Base-by-base conservation (phyloP, 140 eudicot species). In the Senecio squalidus region DNA sequence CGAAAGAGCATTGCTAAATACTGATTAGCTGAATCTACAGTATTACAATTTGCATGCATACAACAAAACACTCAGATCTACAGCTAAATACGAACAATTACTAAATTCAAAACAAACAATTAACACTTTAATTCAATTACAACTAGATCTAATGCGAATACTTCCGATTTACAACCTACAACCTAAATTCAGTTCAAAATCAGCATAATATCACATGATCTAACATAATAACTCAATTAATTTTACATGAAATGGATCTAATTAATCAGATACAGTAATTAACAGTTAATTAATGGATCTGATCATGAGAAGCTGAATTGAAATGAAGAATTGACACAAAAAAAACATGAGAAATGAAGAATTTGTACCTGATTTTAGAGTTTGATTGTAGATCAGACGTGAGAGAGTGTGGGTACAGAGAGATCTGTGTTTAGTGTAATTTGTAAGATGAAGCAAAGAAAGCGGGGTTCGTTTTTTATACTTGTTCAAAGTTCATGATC, bases 11-110 rank as follows among this genome's bases (percentile, higher is more conserved):
- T 23, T 38, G 4, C 34, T 5, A 29, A 9, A 31, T 16, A 4
- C 24, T 51, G 10, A 11, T 4, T 5, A 38, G 29, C 61, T 36
- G 24, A 31, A 62, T 38, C 6, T 15, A 21, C 54, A 53, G 58
- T 4, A 62, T 29, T 15, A n/a, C n/a, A n/a, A n/a, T n/a, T n/a
- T n/a, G 43, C 58, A 52, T 2, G 62, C 17, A 20, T 57, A 29
- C 27, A 21, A 0, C n/a, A 26, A 11, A 47, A 30, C 14, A 31
- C 24, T 62, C 71, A 71, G 76, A 71, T 71, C 76, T 62, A 20
- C 45, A 51, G 13, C 58, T 41, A 30, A 6, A 38, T 52, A n/a
- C n/a, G 44, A 55, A n/a, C 64, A 61, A 6, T 29, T 62, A 31
- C 16, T 53, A 48, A 47, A 52, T 15, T 15, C 51, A 13, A 17